Base-by-base conservation (phyloP, 2,329 filamentous ascomycete species). In the Decorospora gaudefroyi region DNA sequence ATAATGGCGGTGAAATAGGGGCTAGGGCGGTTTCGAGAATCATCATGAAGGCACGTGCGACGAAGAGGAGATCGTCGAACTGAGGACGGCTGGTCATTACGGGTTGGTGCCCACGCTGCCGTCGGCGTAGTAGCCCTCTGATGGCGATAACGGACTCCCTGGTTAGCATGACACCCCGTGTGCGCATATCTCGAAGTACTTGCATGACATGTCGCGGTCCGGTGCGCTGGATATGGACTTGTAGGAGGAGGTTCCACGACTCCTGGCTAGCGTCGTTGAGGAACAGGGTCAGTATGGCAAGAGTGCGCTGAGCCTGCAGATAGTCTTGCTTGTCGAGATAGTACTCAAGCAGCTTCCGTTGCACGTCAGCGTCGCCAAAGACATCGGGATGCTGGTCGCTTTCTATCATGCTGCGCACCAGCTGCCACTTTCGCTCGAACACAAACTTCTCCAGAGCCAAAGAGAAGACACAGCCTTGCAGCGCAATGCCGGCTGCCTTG, bases 301-400 rank as follows among this genome's bases (percentile, higher is more conserved):
- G 67, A 1, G 81, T 81, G 39, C 81, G 71, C 43, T 81, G 77
- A 37, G 79, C 78, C 44, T 77, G 75, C 11, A 58, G 53, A 73
- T 74, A 76, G 46, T 85, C 77, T 31, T 72, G 68, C 19, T 67
- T 64, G n/a, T 74, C 64, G 16, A 82, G 72, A 57, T 80, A 82
- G 9, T 72, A 72, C 4, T 71, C 53, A 2, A 87, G 70, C 4
- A 86, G 68, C 3, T 70, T 68, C 49, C 80, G 76, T 57, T 86
- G 83, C 8, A 80, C 68, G 4, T 70, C 51, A 4, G 49, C 52
- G 57, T 87, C 78, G 53, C 83, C 82, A 35, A 84, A 77, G 6
- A 78, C 74, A 48, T 86, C 83, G 1, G 83, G 83, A 67, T 87
- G 84, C 45, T 85, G 79, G 60, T 87, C 84, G 52, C 77, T 84